These are phyloP conservation scores for Lunasporangiospora selenospora DNA, from an alignment of 192 early-diverging fungal genomes.

Conservation along the genomic window DNA sequence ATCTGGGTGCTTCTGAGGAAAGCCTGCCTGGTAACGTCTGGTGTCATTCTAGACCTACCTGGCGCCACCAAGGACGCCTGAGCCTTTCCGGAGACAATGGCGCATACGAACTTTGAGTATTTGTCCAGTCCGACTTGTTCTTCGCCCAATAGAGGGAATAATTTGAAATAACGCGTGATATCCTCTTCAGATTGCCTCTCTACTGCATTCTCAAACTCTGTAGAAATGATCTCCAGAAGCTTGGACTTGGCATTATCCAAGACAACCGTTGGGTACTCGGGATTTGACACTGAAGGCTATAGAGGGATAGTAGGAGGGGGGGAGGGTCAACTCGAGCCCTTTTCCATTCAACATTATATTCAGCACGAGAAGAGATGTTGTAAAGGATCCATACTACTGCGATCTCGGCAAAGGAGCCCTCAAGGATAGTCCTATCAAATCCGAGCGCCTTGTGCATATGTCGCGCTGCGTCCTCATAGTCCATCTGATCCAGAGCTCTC, in stretches of 20 bases:
- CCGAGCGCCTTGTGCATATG: conserved; percentile 65
- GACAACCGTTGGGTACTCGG: conserved; percentile 61
- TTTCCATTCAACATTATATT: conserved; percentile 26
- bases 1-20: no score
- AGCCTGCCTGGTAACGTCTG: not conserved
- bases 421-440: conserved; percentile 64
- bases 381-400: conserved; percentile 48
- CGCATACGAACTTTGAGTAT: conserved; percentile 86
- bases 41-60: conserved; percentile 50
- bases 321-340: conserved; percentile 24
- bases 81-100: conserved; percentile 75
- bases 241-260: conserved; percentile 63
- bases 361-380: not conserved
- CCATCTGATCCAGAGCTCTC: conserved; percentile 60
- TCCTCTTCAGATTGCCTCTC: conserved; percentile 69
- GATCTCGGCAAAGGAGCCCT: conserved; percentile 68
- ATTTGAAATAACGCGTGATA: conserved; percentile 87
- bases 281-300: conserved; percentile 58
- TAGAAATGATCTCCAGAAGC: conserved; percentile 75
- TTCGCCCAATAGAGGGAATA: conserved; percentile 89
- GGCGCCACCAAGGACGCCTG: conserved; percentile 66
- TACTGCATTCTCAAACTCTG: conserved; percentile 84
- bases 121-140: conserved; percentile 87
- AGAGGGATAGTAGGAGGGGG: not conserved
- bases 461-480: conserved; percentile 75